Evolutionary conservation across 2,329 filamentous ascomycete species (phyloP).

Genomic region (Gliomastix tumulicola): DNA sequence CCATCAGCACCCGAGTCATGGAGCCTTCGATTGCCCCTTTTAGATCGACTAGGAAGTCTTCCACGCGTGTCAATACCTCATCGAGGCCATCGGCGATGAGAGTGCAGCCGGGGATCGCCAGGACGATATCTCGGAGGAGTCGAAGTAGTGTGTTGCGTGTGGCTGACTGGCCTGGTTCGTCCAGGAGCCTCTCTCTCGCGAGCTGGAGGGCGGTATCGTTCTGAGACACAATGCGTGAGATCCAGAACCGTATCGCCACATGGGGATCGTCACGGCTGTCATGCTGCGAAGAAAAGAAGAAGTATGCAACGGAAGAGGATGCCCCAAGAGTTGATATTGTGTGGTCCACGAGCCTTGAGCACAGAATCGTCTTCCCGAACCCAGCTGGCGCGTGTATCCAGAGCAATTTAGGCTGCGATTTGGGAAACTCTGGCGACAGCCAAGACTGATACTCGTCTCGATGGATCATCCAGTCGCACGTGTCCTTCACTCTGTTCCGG

Average conservation of each 20-base stretch:
- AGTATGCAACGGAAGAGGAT: constrained; percentile 13
- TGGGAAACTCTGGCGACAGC: constrained; percentile 6
- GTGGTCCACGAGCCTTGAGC: constrained; percentile 17
- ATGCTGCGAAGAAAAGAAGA: constrained; percentile 21
- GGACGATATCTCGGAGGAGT: constrained; percentile 10
- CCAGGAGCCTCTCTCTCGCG: constrained; percentile 1
- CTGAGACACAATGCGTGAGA: constrained; percentile 10
- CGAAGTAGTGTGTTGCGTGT: constrained; percentile 8
- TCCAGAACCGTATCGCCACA: constrained; percentile 19
- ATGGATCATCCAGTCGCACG: constrained; percentile 18
- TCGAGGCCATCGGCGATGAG: constrained; percentile 25
- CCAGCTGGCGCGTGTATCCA: constrained; percentile 21
- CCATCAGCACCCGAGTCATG: constrained; percentile 13
- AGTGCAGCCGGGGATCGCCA: constrained; percentile 7
- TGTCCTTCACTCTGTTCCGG: constrained; percentile 10
- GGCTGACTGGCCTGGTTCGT: constrained; percentile 4
- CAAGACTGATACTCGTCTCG: constrained; percentile 9
- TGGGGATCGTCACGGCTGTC: constrained; percentile 16
- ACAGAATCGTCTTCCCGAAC: constrained; percentile 24
- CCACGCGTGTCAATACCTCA: constrained; percentile 15
- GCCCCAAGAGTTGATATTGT: constrained; percentile 1
- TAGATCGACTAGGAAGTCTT: constrained; percentile 11
- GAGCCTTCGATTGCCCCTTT: constrained; percentile 5
- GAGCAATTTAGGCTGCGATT: constrained; percentile 9
- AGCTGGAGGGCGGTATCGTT: constrained; percentile 9